Percentiles rank a stretch among this genome's conserved stretches.
phyloP scores from a whole-genome alignment of 208 protist species.

The Lotmaria passim region DNA sequence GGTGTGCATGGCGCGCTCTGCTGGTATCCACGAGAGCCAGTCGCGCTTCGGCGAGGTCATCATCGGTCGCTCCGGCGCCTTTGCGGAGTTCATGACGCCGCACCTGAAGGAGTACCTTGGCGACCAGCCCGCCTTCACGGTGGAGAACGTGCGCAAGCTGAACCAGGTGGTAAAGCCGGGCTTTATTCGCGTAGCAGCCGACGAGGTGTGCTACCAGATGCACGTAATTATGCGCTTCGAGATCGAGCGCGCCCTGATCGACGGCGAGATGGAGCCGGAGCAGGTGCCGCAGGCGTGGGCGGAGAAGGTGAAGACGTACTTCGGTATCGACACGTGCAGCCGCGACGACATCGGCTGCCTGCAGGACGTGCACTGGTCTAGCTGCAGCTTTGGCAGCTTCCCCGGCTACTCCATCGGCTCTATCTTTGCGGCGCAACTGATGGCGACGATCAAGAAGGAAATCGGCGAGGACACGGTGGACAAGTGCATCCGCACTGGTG shows the following conservation, averaged over 20 bases:
- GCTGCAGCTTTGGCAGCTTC: slow-evolving; percentile 76
- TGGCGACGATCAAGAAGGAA: slow-evolving; percentile 63
- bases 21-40: too few relatives aligned
- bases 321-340: slow-evolving; percentile 68
- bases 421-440: slow-evolving; percentile 81
- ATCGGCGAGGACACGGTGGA: slow-evolving; percentile 49
- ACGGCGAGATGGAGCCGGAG: slow-evolving; percentile 69
- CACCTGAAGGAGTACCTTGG: slow-evolving; percentile 53
- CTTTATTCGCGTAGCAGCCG: slow-evolving; percentile 81
- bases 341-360: slow-evolving; percentile 77
- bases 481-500: slow-evolving; percentile 50
- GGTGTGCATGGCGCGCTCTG: slow-evolving; percentile 54
- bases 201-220: slow-evolving; percentile 90
- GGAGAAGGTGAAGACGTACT: slow-evolving; percentile 84
- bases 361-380: slow-evolving; percentile 87
- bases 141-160: slow-evolving; percentile 45
- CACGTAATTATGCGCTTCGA: slow-evolving; percentile 90
- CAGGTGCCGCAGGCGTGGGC: slow-evolving; percentile 79
- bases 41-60: slow-evolving; percentile 80
- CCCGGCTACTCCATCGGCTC: slow-evolving; percentile 77
- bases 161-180: slow-evolving; percentile 61
- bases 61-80: slow-evolving; percentile 57
- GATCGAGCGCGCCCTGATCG: slow-evolving; percentile 84
- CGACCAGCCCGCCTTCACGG: slow-evolving; percentile 57
- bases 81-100: slow-evolving; percentile 62